These are phyloP conservation scores for Chrysanthemum makinoi DNA, from an alignment of 129 eudicot species.

Conservation along the genomic window DNA sequence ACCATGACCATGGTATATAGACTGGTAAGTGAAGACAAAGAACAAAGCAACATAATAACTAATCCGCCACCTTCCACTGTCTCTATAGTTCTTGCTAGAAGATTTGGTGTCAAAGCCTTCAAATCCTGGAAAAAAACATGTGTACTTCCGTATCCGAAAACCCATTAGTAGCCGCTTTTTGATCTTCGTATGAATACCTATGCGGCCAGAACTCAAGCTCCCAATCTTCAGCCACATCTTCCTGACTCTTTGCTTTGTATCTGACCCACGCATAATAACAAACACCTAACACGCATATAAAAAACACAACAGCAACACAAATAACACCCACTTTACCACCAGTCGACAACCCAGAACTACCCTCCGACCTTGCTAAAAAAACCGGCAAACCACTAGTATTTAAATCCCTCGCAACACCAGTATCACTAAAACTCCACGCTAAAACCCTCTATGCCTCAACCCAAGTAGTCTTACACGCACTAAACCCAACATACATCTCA, in stretches of 20 bases:
- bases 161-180: slow-evolving; percentile 46
- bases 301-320: slow-evolving; percentile 32
- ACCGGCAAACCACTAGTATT: slow-evolving; percentile 47
- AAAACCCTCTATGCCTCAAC: slow-evolving; percentile 56
- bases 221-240: slow-evolving; percentile 23
- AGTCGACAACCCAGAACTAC: slow-evolving; percentile 26
- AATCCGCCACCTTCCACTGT: no score
- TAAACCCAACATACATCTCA: no score
- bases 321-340: slow-evolving; percentile 53
- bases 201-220: slow-evolving; percentile 78
- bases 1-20: no score
- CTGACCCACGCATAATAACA: slow-evolving; percentile 50
- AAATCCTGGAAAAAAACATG: slow-evolving; percentile 53
- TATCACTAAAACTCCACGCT: slow-evolving; percentile 80
- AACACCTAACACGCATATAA: slow-evolving; percentile 23
- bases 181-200: slow-evolving; percentile 61
- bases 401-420: slow-evolving; percentile 51
- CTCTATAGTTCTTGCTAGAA: slow-evolving; percentile 68
- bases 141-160: slow-evolving; percentile 38
- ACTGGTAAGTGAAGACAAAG: no score
- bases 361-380: slow-evolving; percentile 24
- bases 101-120: slow-evolving; percentile 94
- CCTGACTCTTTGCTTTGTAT: slow-evolving; percentile 4
- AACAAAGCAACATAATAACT: no score
- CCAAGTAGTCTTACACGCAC: no score